Base-by-base conservation (phyloP, 176 grass and related monocot species). In the Dendrocalamus sinicus region DNA sequence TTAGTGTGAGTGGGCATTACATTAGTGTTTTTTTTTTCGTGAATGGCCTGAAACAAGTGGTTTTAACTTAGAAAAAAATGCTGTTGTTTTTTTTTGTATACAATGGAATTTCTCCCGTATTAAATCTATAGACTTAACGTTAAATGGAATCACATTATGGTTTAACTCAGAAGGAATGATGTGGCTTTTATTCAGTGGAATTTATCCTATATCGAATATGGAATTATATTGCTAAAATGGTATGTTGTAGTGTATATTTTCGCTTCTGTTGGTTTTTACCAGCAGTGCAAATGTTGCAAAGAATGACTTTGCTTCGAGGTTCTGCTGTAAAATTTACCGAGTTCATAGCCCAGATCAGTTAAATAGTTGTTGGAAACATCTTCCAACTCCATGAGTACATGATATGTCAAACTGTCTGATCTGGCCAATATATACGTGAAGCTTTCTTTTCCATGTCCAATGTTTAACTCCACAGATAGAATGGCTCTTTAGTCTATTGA, bases 1-100 rank as follows among this genome's bases (percentile, higher is more conserved):
- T 72, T 64, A n/a, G 46, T 63, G 41, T 76, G 7, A 47, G 30
- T 22, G 9, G 17, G 1, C 15, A 63, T 70, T 48, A 19, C 63
- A 43, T 23, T 62, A 41, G 16, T 12, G 14, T 30, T 73, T 86
- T 9, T 51, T 20, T 24, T 65, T 30, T 30, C 28, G 26, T 75
- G 16, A 52, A 65, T 52, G 35, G 44, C 83, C 64, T 61, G 30
- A 88, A 77, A 37, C 47, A 66, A 26, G 12, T 19, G 72, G 40
- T 58, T 70, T 23, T 41, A 4, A 70, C 6, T 40, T 20, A 7
- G 11, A 20, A 77, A 2, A 50, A 40, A 39, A 51, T 70, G 19
- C 17, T 86, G 8, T 26, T 14, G 13, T 28, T 20, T 22, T 70
- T 22, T 70, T 20, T 22, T 45, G 47, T 64, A 41, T n/a, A 51